Base-by-base conservation (phyloP, 345 rosid genomes). In the Chamaenerion angustifolium region DNA sequence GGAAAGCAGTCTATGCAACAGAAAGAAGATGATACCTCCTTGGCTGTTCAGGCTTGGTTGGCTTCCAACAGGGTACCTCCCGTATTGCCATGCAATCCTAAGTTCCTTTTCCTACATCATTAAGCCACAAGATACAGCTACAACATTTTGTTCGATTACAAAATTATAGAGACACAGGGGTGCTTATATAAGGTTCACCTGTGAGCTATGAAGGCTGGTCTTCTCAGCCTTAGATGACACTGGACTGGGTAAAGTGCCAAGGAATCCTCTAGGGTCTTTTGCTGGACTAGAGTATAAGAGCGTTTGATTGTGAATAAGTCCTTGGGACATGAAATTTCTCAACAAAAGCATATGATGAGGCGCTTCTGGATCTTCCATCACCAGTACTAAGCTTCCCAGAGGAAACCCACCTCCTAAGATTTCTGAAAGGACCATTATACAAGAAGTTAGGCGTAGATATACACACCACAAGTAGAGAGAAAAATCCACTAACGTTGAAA, bases 281-380 rank as follows among this genome's bases (percentile, higher is more conserved):
- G 88, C 68, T 45, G 98, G 81, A 57, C 96, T 81, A 37, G 85
- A 82, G 54, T 83, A 90, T 54, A 83, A 75, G 68, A 90, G 92
- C 21, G 88, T 75, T 45, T 86, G 98, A 48, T 69, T 62, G 48
- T 79, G 88, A 61, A 82, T 82, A 70, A 92, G 87, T 49, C 96
- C 96, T 65, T 92, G 96, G 59, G 96, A 81, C 96, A 92, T 92
- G 59, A 87, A 87, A 68, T 82, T 92, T 70, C 96, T 78, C 65
- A 87, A 55, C 51, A 92, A 57, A 54, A 83, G 89, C 98, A 87
- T 83, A 71, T 90, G 93, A 82, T 90, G 98, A 8, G 96, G 98
- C 10, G 96, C 89, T 69, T 92, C 93, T 2, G 96, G 80, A 71
- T 83, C 96, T 76, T 92, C 95, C 98, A 92, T 87, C 61, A 92